Percentiles rank a stretch among this genome's conserved stretches.
These are phyloP conservation scores for Candida ulmi DNA, from an alignment of 805 yeast species.

Conservation along the genomic window DNA sequence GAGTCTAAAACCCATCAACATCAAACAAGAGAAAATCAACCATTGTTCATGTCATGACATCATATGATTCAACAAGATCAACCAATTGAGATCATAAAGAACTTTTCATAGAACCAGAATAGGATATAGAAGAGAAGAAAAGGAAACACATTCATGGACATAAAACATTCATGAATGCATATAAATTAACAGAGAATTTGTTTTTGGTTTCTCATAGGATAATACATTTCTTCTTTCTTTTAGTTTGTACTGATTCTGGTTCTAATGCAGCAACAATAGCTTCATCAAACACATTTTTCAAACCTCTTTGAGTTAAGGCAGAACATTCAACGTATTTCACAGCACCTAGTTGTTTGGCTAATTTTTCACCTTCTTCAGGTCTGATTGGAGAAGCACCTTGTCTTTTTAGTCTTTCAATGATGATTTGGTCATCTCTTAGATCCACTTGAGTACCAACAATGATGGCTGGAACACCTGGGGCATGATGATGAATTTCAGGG, in stretches of 20 bases:
- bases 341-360: slow-evolving; percentile 91
- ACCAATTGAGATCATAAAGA: not conserved
- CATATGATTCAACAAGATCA: not conserved
- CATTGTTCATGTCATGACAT: not conserved
- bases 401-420: slow-evolving; percentile 82
- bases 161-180: too few relatives aligned
- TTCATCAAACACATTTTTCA: slow-evolving; percentile 97
- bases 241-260: slow-evolving; percentile 83
- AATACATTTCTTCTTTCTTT: slow-evolving; percentile 73
- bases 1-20: too few relatives aligned
- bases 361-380: slow-evolving; percentile 82
- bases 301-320: slow-evolving; percentile 93
- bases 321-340: slow-evolving; percentile 97
- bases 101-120: not conserved
- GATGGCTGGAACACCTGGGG: slow-evolving; percentile 97
- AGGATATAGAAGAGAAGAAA: not conserved
- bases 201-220: too few relatives aligned
- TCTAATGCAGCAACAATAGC: slow-evolving; percentile 98
- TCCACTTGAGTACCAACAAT: slow-evolving; percentile 97
- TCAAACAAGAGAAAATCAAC: too few relatives aligned
- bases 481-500: slow-evolving; percentile 96
- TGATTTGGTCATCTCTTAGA: slow-evolving; percentile 87
- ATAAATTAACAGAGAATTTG: too few relatives aligned
- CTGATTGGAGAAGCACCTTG: slow-evolving; percentile 85
- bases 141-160: not conserved